These are phyloP conservation scores for Penicillium nordicum DNA, from an alignment of 2,329 filamentous ascomycete genomes.

Conservation along the genomic window DNA sequence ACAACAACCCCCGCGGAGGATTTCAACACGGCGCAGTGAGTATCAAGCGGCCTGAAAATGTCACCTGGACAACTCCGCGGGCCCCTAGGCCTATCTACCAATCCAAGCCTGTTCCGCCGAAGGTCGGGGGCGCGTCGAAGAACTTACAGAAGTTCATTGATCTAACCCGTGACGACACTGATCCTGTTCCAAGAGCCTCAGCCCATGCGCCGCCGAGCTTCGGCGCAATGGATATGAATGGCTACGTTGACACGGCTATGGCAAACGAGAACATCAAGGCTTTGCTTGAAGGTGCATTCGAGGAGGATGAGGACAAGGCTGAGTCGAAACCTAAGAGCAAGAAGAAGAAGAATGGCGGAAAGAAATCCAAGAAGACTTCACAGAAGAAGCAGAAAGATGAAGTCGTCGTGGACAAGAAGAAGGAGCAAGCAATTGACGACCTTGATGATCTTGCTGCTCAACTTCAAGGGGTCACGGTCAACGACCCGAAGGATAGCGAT, in stretches of 20 bases:
- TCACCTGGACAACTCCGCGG: constrained; percentile 48
- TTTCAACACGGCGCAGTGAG: constrained; percentile 34
- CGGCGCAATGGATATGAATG: constrained; percentile 53
- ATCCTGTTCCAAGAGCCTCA: constrained; percentile 46
- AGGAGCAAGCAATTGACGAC: constrained; percentile 28
- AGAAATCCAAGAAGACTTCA: constrained; percentile 13
- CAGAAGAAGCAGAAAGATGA: constrained; percentile 3
- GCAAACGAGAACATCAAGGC: constrained; percentile 54
- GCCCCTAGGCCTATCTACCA: constrained; percentile 53
- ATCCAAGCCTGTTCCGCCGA: constrained; percentile 44
- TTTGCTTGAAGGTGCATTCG: constrained; percentile 50
- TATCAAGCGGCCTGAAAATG: constrained; percentile 50
- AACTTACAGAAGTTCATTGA: constrained; percentile 49
- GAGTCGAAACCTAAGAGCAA: constrained; percentile 38
- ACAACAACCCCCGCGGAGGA: constrained; percentile 32
- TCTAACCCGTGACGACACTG: constrained; percentile 48
- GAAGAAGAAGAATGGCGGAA: constrained; percentile 27
- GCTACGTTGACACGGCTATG: constrained; percentile 48
- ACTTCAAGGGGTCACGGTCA: constrained; percentile 42
- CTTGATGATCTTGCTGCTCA: constrained; percentile 45
- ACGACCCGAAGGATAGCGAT: constrained; percentile 26
- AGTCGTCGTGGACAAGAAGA: constrained; percentile 7
- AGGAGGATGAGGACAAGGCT: constrained; percentile 45
- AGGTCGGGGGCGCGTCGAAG: constrained; percentile 41
- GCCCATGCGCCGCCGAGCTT: constrained; percentile 47